Conservation (phyloP, 2,329 filamentous ascomycete genomes). For the Talaromyces atroroseus region DNA sequence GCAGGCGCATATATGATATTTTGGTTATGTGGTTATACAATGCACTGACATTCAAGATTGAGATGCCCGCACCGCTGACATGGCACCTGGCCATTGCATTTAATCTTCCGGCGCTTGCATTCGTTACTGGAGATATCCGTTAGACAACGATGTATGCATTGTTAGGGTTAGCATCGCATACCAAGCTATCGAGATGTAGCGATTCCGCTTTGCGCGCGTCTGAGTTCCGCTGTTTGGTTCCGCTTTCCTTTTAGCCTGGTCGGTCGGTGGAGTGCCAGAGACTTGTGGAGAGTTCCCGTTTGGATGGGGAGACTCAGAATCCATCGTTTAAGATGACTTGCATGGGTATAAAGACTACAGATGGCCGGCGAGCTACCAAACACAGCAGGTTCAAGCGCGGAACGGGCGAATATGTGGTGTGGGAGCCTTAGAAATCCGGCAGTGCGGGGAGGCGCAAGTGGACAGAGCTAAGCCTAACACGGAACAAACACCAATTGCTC, state of each 20-base stretch:
- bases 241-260: constrained; percentile 39
- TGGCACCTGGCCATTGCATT: constrained; percentile 61
- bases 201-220: constrained; percentile 58
- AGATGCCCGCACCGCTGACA: constrained; percentile 62
- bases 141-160: not conserved
- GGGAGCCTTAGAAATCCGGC: not conserved
- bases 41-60: constrained; percentile 50
- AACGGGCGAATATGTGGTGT: not conserved
- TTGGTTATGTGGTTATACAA: too few species aligned
- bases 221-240: constrained; percentile 43
- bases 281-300: constrained; percentile 23
- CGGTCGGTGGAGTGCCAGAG: constrained; percentile 18
- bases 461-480: not conserved
- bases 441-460: not conserved
- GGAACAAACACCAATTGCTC: not conserved
- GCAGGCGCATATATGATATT: not conserved
- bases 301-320: constrained; percentile 30
- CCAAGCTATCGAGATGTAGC: constrained; percentile 64
- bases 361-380: not conserved
- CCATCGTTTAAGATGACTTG: constrained; percentile 19
- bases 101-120: constrained; percentile 63
- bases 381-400: not conserved
- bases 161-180: constrained; percentile 28
- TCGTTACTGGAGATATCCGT: constrained; percentile 47
- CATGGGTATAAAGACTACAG: not conserved